phyloP scores from a whole-genome alignment of 176 grass and related monocot genomes.

The Triticum urartu region DNA sequence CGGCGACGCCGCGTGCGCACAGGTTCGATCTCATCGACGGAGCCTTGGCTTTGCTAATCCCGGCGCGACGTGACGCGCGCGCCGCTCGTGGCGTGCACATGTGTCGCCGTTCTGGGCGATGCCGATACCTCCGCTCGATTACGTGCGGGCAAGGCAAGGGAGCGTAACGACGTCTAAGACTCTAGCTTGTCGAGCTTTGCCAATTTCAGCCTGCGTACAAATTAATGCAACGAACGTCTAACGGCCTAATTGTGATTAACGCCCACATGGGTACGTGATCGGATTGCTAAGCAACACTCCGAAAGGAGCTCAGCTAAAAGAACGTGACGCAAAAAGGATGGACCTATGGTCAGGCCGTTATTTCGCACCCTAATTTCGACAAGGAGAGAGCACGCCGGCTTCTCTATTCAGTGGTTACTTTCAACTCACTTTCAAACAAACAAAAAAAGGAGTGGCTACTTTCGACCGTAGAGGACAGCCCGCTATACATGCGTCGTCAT shows the following conservation, averaged over 20 bases:
- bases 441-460: no score
- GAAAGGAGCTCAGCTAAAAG: neutral
- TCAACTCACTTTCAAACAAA: no score
- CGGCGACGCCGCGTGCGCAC: neutral
- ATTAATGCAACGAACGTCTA: neutral
- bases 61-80: neutral
- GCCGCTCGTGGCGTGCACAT: neutral
- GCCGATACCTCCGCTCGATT: neutral
- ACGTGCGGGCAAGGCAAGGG: neutral
- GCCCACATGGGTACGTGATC: neutral
- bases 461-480: no score
- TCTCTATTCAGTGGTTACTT: no score
- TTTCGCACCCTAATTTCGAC: no score
- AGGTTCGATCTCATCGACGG: constrained; percentile 7
- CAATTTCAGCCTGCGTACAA: neutral
- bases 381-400: no score
- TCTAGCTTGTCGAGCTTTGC: neutral
- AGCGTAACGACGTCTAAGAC: neutral
- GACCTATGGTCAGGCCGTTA: neutral
- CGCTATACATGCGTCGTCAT: no score
- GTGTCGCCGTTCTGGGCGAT: constrained; percentile 2
- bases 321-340: neutral
- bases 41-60: neutral
- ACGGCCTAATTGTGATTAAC: neutral
- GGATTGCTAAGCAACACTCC: neutral